Conservation (phyloP, 768 basidiomycete species). For the Mycena latifolia region DNA sequence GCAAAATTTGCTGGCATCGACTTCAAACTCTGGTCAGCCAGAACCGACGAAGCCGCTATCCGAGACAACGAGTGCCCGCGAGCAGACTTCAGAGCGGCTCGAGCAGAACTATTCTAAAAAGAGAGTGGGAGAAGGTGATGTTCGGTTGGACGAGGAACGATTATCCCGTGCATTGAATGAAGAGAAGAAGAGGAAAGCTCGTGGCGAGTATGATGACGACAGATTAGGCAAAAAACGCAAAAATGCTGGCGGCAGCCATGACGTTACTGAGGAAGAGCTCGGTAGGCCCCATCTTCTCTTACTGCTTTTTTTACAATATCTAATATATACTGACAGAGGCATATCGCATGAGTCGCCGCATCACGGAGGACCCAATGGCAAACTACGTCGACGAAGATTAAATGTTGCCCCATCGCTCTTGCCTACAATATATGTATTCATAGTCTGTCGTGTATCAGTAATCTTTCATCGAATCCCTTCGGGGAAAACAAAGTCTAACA, state of each 20-base stretch:
- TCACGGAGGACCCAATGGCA: constrained; percentile 93
- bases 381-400: constrained; percentile 80
- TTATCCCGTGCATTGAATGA: constrained; percentile 79
- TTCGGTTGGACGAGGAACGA: constrained; percentile 79
- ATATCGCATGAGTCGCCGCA: constrained; percentile 84
- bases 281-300: constrained; percentile 58
- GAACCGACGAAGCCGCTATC: constrained; percentile 32
- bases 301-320: not conserved
- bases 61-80: constrained; percentile 25
- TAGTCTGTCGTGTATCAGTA: constrained; percentile 31
- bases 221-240: constrained; percentile 71
- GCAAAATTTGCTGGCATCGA: constrained; percentile 69
- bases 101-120: constrained; percentile 85
- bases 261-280: constrained; percentile 91
- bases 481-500: constrained; percentile 27
- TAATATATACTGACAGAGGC: constrained; percentile 71
- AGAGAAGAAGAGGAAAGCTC: constrained; percentile 82
- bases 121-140: constrained; percentile 84
- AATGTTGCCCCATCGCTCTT: not conserved
- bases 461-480: constrained; percentile 19
- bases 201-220: constrained; percentile 70
- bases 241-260: constrained; percentile 69
- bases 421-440: constrained; percentile 26
- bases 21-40: constrained; percentile 45
- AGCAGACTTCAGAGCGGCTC: constrained; percentile 47